phyloP scores from a whole-genome alignment of 2,329 filamentous ascomycete species.

The Salinomyces thailandicus region DNA sequence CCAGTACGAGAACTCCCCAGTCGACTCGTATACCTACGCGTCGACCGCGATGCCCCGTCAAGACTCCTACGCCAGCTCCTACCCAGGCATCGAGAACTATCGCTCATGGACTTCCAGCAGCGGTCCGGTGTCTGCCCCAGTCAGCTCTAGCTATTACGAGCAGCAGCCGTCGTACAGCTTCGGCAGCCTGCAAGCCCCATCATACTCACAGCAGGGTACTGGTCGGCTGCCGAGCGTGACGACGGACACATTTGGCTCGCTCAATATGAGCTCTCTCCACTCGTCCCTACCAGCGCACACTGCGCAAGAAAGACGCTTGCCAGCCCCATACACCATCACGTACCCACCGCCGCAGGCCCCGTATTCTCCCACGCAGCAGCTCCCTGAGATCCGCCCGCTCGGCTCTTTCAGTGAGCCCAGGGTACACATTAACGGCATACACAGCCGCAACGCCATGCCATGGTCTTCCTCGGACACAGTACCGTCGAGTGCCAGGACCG shows the following conservation, averaged over 20 bases:
- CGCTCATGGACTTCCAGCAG: constrained; percentile 17
- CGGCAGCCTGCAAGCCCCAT: constrained; percentile 16
- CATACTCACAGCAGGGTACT: constrained; percentile 10
- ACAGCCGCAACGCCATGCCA: constrained; percentile 22
- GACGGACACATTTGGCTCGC: constrained; percentile 19
- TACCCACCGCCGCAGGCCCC: constrained; percentile 9
- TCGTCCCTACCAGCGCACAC: constrained; percentile 24
- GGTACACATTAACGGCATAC: constrained; percentile 18
- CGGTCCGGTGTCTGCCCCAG: constrained; percentile 17
- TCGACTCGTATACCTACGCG: constrained; percentile 20
- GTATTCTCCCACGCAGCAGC: constrained; percentile 8
- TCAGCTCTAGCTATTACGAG: constrained; percentile 13
- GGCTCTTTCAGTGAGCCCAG: constrained; percentile 14
- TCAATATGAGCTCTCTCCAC: constrained; percentile 26
- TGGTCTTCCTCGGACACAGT: constrained; percentile 15
- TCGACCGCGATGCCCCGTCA: constrained; percentile 14
- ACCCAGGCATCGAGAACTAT: constrained; percentile 16
- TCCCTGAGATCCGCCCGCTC: constrained; percentile 14
- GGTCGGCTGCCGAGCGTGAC: constrained; percentile 19
- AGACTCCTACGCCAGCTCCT: constrained; percentile 17
- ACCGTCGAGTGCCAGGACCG: not conserved
- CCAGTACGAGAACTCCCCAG: constrained; percentile 20
- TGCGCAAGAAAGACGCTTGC: constrained; percentile 23
- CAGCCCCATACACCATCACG: constrained; percentile 18
- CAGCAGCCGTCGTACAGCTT: constrained; percentile 19